phyloP scores from a whole-genome alignment of 2,329 filamentous ascomycete species.

The Cytospora mali region DNA sequence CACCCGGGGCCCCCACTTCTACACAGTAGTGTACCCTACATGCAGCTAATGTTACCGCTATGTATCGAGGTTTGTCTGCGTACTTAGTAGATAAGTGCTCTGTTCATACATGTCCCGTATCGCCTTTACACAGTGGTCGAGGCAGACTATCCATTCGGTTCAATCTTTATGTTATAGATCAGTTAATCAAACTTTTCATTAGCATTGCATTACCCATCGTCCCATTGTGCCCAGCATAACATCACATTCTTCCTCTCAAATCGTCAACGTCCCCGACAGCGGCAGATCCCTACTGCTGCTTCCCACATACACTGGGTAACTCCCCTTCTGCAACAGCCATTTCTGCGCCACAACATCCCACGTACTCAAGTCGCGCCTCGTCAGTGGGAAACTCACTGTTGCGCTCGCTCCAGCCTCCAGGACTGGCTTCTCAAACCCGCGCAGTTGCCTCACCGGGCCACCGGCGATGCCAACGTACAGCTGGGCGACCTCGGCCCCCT shows the following conservation, averaged over 20 bases:
- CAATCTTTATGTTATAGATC: neutral
- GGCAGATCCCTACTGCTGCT: conserved; percentile 52
- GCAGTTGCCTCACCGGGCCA: conserved; percentile 55
- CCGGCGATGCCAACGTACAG: conserved; percentile 48
- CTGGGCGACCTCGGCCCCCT: conserved; percentile 47
- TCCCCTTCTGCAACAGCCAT: conserved; percentile 53
- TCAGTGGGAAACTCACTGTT: conserved; percentile 52
- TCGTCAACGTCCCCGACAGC: conserved; percentile 45
- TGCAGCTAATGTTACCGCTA: too few relatives aligned
- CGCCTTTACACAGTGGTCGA: too few relatives aligned
- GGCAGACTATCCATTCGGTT: too few relatives aligned
- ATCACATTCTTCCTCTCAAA: conserved; percentile 4
- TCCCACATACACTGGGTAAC: conserved; percentile 46
- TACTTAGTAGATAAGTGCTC: too few relatives aligned
- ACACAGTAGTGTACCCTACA: neutral
- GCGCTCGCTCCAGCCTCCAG: conserved; percentile 47
- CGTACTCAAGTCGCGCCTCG: conserved; percentile 61
- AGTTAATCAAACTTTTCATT: neutral
- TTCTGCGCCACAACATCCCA: conserved; percentile 62
- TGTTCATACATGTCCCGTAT: too few relatives aligned
- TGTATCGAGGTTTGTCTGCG: too few relatives aligned
- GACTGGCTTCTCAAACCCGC: conserved; percentile 62
- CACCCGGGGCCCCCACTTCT: conserved; percentile 1
- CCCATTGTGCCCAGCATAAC: too few relatives aligned
- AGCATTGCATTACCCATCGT: neutral